Base-by-base conservation (phyloP, 306 rosid genomes). In the Rubus idaeus region DNA sequence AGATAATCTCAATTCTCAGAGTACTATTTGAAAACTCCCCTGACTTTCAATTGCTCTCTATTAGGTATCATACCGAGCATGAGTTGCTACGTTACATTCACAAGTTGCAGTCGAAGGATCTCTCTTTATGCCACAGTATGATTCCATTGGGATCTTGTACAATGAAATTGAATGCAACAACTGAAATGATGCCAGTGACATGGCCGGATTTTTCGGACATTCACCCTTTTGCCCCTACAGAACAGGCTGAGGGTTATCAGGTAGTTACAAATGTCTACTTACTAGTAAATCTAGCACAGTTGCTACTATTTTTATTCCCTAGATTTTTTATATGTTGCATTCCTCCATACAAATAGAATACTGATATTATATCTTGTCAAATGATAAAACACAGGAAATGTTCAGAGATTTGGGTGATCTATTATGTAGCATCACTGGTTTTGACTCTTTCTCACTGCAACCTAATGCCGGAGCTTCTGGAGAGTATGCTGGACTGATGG, bases 391-490 rank as follows among this genome's bases (percentile, higher is more conserved):
- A 47, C 91, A 96, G 99, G 99, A 96, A 89, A 93, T 96, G 99
- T 93, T 96, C 89, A 3, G 68, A 20, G 80, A 92, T 81, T 85
- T 96, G 91, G 99, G 99, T 57, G 93, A 96, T 0, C 67, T 96
- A 51, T 80, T 96, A 81, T 93, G 98, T 73, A 63, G 90, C 63
- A 89, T 96, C 75, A 96, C 98, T 52, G 99, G 99, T 50, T 96
- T 96, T 83, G 99, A 96, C 80, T 96, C 99, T 40, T 96, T 96
- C 87, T 96, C 99, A 40, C 80, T 96, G 90, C 99, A 96, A 90
- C 99, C 99, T 51, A 96, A 96, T 85, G 99, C 99, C n/a, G 99
- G 99, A 76, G 99, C 99, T 78, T 85, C 99, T 57, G 98, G 99
- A 85, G 99, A 96, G 81, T 96, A 96, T 85, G 99, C 99, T 66